Conservation (phyloP, 1,284 basidiomycete genomes). For the Sanguinoderma infundibulare region DNA sequence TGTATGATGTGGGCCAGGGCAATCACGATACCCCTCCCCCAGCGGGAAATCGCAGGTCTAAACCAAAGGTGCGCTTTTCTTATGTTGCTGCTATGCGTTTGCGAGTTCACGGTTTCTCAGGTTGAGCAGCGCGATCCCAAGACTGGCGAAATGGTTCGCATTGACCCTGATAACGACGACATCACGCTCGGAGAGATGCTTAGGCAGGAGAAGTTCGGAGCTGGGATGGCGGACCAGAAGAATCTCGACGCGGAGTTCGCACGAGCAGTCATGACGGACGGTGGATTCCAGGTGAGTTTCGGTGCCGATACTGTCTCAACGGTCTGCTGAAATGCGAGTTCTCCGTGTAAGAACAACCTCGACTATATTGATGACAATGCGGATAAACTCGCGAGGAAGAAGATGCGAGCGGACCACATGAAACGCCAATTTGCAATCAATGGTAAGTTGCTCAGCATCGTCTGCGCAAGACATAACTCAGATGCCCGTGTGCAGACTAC, state of each 20-base stretch:
- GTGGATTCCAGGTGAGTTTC: conserved; percentile 76
- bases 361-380: conserved; percentile 98
- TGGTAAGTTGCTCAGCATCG: conserved; percentile 50
- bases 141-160: conserved; percentile 84
- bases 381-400: conserved; percentile 88
- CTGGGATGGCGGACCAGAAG: conserved; percentile 90
- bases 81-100: background rate
- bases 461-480: background rate
- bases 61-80: conserved; percentile 63
- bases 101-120: conserved; percentile 37
- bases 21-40: conserved; percentile 50
- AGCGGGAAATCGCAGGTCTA: conserved; percentile 79
- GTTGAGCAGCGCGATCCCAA: conserved; percentile 89
- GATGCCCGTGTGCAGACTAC: conserved; percentile 68
- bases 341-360: conserved; percentile 64
- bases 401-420: conserved; percentile 95
- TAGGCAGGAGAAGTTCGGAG: conserved; percentile 90
- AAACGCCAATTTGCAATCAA: conserved; percentile 97
- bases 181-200: conserved; percentile 90
- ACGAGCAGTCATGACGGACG: conserved; percentile 84
- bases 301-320: background rate
- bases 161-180: conserved; percentile 90
- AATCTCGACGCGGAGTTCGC: conserved; percentile 92
- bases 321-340: background rate
- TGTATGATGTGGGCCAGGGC: conserved; percentile 91